Evolutionary conservation across 306 rosid genomes (phyloP).

Genomic region (Psophocarpus tetragonolobus): DNA sequence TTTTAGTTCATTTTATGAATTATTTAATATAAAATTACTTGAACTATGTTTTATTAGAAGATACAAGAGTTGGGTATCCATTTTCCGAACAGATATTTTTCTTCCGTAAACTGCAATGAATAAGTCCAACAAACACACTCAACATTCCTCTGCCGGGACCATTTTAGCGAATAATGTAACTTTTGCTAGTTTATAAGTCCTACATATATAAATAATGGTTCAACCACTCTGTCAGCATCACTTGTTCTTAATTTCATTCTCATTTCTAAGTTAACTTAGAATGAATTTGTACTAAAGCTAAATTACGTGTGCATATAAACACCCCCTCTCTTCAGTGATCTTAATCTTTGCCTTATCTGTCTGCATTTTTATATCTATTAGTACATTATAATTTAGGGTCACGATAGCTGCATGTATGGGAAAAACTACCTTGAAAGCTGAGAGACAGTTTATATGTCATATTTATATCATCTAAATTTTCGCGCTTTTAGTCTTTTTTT

Average conservation of each 20-base stretch:
- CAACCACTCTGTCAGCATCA: not conserved
- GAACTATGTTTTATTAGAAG: not conserved
- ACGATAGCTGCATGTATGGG: not conserved
- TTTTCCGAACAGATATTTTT: not conserved
- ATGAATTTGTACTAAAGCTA: not conserved
- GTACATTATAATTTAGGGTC: not conserved
- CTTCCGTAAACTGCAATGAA: not conserved
- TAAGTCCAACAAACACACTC: not conserved
- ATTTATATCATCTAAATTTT: not conserved
- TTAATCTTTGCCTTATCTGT: not conserved
- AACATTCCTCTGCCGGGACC: not conserved
- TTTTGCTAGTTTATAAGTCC: not conserved
- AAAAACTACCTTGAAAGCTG: not conserved
- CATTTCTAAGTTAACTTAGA: not conserved
- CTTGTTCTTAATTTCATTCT: not conserved
- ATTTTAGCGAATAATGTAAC: not conserved
- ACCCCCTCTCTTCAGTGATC: not conserved
- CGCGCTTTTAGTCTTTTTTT: not conserved
- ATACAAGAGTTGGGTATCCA: not conserved
- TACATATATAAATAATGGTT: not conserved
- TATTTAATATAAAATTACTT: not conserved
- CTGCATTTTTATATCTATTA: not conserved
- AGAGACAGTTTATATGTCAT: not conserved
- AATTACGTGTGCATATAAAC: not conserved
- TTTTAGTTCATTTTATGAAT: not conserved